Evolutionary conservation across 176 grass and related monocot species (phyloP).

Genomic region (Eragrostis curvula): DNA sequence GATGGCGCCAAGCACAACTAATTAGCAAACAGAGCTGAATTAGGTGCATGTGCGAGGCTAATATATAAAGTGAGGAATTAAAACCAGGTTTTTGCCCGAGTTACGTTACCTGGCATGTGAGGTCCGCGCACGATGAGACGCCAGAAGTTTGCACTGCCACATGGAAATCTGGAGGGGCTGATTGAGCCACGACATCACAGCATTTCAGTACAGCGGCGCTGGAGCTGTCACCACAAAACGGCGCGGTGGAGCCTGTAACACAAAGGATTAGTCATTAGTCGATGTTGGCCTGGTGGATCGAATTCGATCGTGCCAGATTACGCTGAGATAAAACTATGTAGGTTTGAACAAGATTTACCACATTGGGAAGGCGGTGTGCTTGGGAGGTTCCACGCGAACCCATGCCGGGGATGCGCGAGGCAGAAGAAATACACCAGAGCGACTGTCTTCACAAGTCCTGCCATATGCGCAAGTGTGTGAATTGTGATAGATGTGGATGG

Average conservation of each 20-base stretch:
- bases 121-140: not conserved
- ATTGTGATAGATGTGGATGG: not conserved
- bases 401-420: not conserved
- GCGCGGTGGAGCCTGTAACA: not conserved
- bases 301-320: not conserved
- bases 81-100: not conserved
- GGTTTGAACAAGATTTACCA: not conserved
- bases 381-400: not conserved
- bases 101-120: not conserved
- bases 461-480: not conserved
- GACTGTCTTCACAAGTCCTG: not conserved
- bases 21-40: not conserved
- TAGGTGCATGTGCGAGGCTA: constrained; percentile 1
- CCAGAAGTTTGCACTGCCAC: not conserved
- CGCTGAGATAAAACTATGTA: not conserved
- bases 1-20: constrained; percentile 1
- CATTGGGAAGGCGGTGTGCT: not conserved
- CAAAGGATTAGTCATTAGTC: not conserved
- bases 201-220: not conserved
- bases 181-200: not conserved
- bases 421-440: not conserved
- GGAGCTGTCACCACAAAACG: not conserved
- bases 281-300: not conserved
- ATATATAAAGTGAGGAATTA: not conserved
- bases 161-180: not conserved